Base-by-base conservation (phyloP, 306 rosid genomes). In the Acacia melanoxylon region DNA sequence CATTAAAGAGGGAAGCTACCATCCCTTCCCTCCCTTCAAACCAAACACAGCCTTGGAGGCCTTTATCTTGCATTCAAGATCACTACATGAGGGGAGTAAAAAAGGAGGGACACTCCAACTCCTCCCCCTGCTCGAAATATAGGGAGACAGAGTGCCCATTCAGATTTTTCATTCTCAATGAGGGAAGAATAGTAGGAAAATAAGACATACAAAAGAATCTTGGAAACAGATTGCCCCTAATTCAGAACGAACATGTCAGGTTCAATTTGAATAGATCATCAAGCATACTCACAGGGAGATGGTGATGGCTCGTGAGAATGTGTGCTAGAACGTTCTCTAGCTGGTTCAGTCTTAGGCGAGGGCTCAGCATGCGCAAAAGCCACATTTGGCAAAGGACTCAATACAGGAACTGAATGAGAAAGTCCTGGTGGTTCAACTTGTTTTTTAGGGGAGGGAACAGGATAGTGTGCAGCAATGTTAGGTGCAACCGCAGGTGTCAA, bases 311-410 rank as follows among this genome's bases (percentile, higher is more conserved):
- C 85, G 22, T 72, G 75, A 40, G 56, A 70, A 31, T 84, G 85
- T 2, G 74, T 62, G 68, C 35, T 35, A 37, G 89, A 83, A 71
- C 5, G 85, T 69, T 85, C 87, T 6, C 81, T 31, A 56, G 82
- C 83, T 31, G 91, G 85, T 76, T 86, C 78, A 69, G 78, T 89
- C 84, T 84, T 90, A 52, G 92, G 88, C 46, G 93, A 94, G 44
- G 98, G 92, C 81, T 83, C 93, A 83, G 75, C 88, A 86, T 90
- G 97, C 75, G 91, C 86, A 81, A 90, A 89, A 83, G 92, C 89
- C 25, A 92, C 97, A 80, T 83, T 89, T 63, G 94, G 96, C 81
- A 89, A 86, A 68, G 98, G 97, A 87, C 93, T 86, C 73, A 87
- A 88, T 31, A 88, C 90, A 29, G 94, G 93, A 71, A 80, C 84